Evolutionary conservation across 345 rosid genomes (phyloP), one percentile per base, ranked within the genome.

Genomic region (Melastoma malabathricum): DNA sequence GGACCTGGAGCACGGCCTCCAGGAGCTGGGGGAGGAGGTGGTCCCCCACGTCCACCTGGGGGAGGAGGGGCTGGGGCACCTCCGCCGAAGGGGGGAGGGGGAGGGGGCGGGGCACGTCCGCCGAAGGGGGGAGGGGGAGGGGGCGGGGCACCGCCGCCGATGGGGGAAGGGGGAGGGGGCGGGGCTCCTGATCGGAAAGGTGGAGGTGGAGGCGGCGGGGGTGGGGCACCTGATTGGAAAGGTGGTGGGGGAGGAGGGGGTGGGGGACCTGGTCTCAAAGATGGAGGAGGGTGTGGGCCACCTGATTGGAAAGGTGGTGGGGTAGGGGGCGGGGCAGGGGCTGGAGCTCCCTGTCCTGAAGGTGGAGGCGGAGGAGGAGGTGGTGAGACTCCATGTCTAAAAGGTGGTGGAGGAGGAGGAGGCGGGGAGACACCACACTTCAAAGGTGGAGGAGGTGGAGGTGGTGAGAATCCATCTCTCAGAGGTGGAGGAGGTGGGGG

Each of bases 21-120:
- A 15, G 80, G 77, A 58, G 83, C 82, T 15, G 79, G 83, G 48
- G 90, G 83, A 45, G 90, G 90, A 1, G 69, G 73, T 15, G 75
- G 83, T 0, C 67, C 78, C 60, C 79, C 68, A 52, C 55, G 52
- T 1, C 67, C 74, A 2, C 76, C 72, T 10, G 75, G 79, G 13
- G 79, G 81, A 22, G 81, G 79, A 1, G 71, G 79, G 23, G 75
- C 71, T 1, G 71, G 48, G 15, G 57, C 61, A 49, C 43, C 49
- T 50, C 61, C 58, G 0, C 67, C 71, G 0, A 72, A 78, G 10
- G 79, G 79, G 9, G 83, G 83, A 0, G 75, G 73, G 0, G 70
- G 75, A 17, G 78, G 68, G 0, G 63, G 67, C 17, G 60, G 50
- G 0, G 47, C 58, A 3, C 58, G 67, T 10, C 66, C 66, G 0